Percentiles rank a stretch among this genome's conserved stretches.
Conservation (phyloP, 805 yeast species). For the Teunomyces cretensis region DNA sequence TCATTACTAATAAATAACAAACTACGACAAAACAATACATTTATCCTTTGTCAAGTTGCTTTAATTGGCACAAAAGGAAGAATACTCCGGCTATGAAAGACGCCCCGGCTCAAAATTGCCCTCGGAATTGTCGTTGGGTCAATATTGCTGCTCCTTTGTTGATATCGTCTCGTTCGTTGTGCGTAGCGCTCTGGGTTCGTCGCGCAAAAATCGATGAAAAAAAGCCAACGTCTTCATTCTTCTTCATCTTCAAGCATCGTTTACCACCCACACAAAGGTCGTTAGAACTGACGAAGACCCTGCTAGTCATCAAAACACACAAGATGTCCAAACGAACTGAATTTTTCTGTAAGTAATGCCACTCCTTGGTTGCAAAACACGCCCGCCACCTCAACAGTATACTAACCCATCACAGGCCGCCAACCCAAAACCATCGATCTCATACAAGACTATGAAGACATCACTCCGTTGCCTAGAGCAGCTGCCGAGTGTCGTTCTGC, state of each 20-base stretch:
- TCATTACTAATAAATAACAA: too few species aligned
- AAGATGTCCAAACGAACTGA: conserved; percentile 38
- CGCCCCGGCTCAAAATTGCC: too few species aligned
- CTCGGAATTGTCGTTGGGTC: neutral
- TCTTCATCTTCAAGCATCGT: conserved; percentile 1
- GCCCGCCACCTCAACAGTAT: conserved; percentile 1
- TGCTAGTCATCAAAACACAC: neutral
- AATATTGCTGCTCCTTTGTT: neutral
- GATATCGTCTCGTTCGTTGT: neutral
- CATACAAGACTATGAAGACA: conserved; percentile 33
- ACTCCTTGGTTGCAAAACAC: neutral
- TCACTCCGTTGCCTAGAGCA: conserved; percentile 36
- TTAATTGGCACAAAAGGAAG: too few species aligned
- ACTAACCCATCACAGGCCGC: conserved; percentile 27
- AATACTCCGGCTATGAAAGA: too few species aligned
- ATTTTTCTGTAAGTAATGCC: conserved; percentile 35
- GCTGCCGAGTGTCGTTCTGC: conserved; percentile 59
- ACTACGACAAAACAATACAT: too few species aligned
- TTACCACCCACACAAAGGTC: neutral
- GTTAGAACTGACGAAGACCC: neutral
- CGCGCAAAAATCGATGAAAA: conserved; percentile 3
- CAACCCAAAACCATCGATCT: conserved; percentile 27
- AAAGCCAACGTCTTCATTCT: conserved; percentile 2
- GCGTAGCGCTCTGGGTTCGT: conserved; percentile 1
- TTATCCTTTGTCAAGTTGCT: too few species aligned